phyloP scores from a whole-genome alignment of 257 asterid species.

The Petunia axillaris region DNA sequence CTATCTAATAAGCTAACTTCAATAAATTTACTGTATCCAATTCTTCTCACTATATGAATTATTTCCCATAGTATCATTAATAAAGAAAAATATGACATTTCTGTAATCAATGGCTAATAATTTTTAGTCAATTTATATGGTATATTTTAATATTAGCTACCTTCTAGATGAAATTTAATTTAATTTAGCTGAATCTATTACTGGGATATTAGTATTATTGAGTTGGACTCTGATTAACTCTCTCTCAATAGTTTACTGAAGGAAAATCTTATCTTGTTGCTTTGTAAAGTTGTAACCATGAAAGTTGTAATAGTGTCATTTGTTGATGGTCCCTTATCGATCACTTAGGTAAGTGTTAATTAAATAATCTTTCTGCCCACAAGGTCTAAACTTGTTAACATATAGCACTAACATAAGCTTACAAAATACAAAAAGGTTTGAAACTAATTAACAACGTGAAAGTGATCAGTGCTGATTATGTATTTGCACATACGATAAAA shows the following conservation, averaged over 20 bases:
- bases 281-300: background rate
- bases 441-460: background rate
- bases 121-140: background rate
- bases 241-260: background rate
- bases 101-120: background rate
- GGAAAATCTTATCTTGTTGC: background rate
- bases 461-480: background rate
- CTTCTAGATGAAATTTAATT: background rate
- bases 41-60: background rate
- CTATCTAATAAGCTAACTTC: no score
- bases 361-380: background rate
- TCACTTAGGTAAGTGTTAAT: background rate
- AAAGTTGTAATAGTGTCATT: background rate
- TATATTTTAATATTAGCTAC: background rate
- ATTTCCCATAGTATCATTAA: background rate
- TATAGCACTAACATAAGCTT: background rate
- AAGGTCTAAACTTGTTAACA: background rate
- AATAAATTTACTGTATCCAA: no score
- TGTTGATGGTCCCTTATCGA: background rate
- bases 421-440: background rate
- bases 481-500: background rate
- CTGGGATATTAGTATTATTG: constrained; percentile 1
- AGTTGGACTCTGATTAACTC: background rate
- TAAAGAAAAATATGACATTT: constrained; percentile 14
- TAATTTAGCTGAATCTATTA: constrained; percentile 3